A percentile compares a stretch with the other conserved stretches of the same genome.
Evolutionary conservation across 257 asterid genomes (phyloP).

Genomic region (Solanum medicagineum): DNA sequence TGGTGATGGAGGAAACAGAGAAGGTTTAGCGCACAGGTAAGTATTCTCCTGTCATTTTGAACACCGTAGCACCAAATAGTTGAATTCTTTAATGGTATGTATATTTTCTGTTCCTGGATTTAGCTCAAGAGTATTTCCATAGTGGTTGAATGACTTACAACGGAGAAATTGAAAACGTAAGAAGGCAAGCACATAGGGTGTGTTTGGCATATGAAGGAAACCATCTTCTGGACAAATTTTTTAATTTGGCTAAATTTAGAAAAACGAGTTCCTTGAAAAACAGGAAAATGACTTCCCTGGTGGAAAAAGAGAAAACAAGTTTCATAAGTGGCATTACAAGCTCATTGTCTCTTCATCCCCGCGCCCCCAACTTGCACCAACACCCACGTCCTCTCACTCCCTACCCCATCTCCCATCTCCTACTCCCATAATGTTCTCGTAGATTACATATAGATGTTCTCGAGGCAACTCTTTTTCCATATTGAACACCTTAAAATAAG

Average conservation of each 20-base stretch:
- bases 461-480: background rate
- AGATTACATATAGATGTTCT: background rate
- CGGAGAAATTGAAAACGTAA: background rate
- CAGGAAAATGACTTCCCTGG: background rate
- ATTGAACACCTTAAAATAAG: background rate
- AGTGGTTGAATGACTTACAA: background rate
- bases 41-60: background rate
- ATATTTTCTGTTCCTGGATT: background rate
- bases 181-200: background rate
- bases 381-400: background rate
- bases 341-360: background rate
- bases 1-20: conserved; percentile 95
- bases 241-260: background rate
- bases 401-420: background rate
- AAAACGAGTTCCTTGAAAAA: background rate
- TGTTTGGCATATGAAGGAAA: background rate
- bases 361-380: background rate
- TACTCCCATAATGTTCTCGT: background rate
- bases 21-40: conserved; percentile 76
- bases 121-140: background rate
- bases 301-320: background rate
- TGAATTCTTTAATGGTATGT: background rate
- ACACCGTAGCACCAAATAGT: background rate
- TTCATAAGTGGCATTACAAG: background rate
- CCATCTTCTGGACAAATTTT: background rate